Percentiles rank a stretch among this genome's conserved stretches.
Evolutionary conservation across 345 rosid species (phyloP).

Genomic region (Salix exigua): DNA sequence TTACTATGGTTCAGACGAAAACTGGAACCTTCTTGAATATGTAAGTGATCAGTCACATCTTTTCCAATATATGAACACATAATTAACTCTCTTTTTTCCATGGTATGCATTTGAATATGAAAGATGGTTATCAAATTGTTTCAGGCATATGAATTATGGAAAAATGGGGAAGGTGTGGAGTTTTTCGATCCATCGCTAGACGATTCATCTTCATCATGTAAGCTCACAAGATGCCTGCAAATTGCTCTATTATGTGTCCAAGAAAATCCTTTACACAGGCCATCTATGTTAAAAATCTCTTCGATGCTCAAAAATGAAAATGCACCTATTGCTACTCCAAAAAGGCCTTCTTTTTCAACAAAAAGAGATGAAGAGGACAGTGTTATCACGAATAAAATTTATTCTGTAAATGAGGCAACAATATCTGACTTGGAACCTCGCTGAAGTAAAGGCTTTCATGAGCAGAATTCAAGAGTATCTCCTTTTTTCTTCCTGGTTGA

Average conservation of each 20-base stretch:
- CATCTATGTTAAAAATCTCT: constrained; percentile 21
- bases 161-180: constrained; percentile 2
- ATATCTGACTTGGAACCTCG: constrained; percentile 12
- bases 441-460: background rate
- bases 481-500: too few relatives aligned
- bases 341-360: constrained; percentile 22
- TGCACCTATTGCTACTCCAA: background rate
- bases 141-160: constrained; percentile 28
- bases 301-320: constrained; percentile 14
- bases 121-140: background rate
- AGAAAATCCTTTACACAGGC: constrained; percentile 22
- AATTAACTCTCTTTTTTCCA: too few relatives aligned
- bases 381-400: background rate
- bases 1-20: constrained; percentile 19
- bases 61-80: constrained; percentile 1
- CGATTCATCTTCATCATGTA: constrained; percentile 4
- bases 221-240: constrained; percentile 19
- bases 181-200: constrained; percentile 20
- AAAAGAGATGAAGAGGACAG: constrained; percentile 1
- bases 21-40: constrained; percentile 11
- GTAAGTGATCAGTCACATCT: background rate
- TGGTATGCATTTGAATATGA: background rate
- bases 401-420: constrained; percentile 2
- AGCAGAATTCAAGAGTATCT: too few relatives aligned
- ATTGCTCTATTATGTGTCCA: constrained; percentile 23